Base-by-base conservation (phyloP, 768 basidiomycete genomes). In the Leccinum aurantiacum region DNA sequence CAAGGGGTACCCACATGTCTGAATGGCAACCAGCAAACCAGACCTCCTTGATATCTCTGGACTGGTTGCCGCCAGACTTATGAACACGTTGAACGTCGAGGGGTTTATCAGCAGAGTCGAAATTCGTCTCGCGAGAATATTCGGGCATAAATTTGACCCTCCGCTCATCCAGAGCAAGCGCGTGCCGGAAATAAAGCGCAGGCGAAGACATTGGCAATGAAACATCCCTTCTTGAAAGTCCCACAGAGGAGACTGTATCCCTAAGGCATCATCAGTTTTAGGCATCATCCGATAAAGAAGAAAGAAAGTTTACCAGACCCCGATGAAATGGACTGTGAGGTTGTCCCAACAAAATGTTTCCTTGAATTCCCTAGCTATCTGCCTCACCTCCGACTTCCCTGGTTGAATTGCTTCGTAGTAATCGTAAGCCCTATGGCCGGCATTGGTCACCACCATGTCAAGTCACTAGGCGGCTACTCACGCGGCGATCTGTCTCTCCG, bases 171-270 rank as follows among this genome's bases (percentile, higher is more conserved):
- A 51, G 50, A 31, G 50, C 50, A 29, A 51, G 50, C 29, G 50
- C 50, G 17, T 51, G 50, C 10, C 50, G 50, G n/a, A 51, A 17
- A 31, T 10, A n/a, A 25, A n/a, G 29, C n/a, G 84, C 83, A 10
- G 79, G 80, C 3, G 75, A 78, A 0, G 81, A 80, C 67, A 85
- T 86, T 0, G 85, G 84, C 2, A 85, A 73, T 4, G 63, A 65
- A 3, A 80, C 73, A 44, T 75, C 77, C 2, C 79, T 53, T 51
- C 54, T 79, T 53, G 84, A 72, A 44, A 83, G 35, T 10, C 84
- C 84, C n/a, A 87, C 84, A 1, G 84, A 86, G 37, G 80, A 79
- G 5, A 88, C 85, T 2, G 85, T 87, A 62, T 88, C 85, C 83
- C 84, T 52, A 17, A 33, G 24, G 6, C 6, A 58, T 6, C 8